phyloP scores from a whole-genome alignment of 2,329 filamentous ascomycete genomes.

The Trichoderma oligosporum region DNA sequence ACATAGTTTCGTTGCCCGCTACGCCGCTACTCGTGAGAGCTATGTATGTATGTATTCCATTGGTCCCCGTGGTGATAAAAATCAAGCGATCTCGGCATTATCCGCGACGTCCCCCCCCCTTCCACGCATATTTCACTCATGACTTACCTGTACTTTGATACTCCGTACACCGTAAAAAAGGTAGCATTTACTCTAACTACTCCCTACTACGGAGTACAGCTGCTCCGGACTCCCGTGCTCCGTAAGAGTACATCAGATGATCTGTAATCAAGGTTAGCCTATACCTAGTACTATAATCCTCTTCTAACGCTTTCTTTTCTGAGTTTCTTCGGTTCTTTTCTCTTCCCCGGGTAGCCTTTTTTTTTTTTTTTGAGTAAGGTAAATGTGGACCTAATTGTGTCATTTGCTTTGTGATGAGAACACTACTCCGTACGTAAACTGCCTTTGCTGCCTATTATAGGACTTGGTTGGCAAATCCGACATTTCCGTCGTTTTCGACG shows the following conservation, averaged over 20 bases:
- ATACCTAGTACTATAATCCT: neutral
- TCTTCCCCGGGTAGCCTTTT: conserved; percentile 4
- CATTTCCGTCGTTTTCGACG: neutral
- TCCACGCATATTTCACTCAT: conserved; percentile 4
- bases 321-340: neutral
- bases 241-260: conserved; percentile 15
- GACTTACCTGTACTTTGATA: neutral
- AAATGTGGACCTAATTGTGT: conserved; percentile 8
- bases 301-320: neutral
- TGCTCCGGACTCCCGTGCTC: neutral
- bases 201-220: neutral
- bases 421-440: neutral
- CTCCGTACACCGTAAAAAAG: neutral
- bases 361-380: neutral
- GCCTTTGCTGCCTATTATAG: neutral
- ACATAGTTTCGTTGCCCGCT: neutral
- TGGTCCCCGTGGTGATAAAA: conserved; percentile 7
- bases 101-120: conserved; percentile 3
- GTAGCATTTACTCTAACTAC: neutral
- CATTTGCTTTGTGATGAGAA: neutral
- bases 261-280: conserved; percentile 14
- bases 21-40: neutral
- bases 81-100: conserved; percentile 18
- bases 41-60: neutral
- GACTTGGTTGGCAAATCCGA: neutral